Evolutionary conservation across 2,329 filamentous ascomycete species (phyloP).

Genomic region (Microsporum audouinii): DNA sequence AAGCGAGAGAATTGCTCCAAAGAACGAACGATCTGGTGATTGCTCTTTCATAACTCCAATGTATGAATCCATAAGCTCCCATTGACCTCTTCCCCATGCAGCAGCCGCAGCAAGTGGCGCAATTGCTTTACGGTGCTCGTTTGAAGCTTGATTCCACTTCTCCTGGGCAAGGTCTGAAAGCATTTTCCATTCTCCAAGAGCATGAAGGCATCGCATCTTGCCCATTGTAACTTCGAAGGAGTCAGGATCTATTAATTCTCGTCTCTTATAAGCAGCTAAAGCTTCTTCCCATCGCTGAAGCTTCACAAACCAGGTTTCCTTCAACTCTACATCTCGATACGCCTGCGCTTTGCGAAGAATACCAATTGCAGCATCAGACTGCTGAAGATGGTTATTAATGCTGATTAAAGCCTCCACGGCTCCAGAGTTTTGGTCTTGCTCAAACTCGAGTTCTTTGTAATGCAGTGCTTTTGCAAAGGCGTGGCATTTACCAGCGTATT

Average conservation of each 20-base stretch:
- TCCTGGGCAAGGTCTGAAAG: constrained; percentile 79
- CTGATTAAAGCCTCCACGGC: constrained; percentile 95
- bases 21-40: constrained; percentile 92
- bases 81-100: constrained; percentile 91
- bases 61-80: constrained; percentile 97
- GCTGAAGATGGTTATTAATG: constrained; percentile 98
- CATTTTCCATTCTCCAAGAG: constrained; percentile 92
- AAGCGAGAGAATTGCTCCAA: constrained; percentile 86
- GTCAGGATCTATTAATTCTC: constrained; percentile 61
- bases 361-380: constrained; percentile 95
- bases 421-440: constrained; percentile 90
- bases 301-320: constrained; percentile 99
- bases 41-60: constrained; percentile 86
- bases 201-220: constrained; percentile 97
- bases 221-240: constrained; percentile 97
- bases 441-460: constrained; percentile 97
- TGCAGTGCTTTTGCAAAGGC: constrained; percentile 96
- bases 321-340: constrained; percentile 89
- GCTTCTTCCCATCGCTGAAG: constrained; percentile 97
- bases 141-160: constrained; percentile 81
- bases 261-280: constrained; percentile 64
- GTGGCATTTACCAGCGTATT: constrained; percentile 92
- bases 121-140: constrained; percentile 80
- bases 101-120: constrained; percentile 89
- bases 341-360: constrained; percentile 92